phyloP scores from a whole-genome alignment of 1,284 basidiomycete genomes.

The Rhodofomes roseus region DNA sequence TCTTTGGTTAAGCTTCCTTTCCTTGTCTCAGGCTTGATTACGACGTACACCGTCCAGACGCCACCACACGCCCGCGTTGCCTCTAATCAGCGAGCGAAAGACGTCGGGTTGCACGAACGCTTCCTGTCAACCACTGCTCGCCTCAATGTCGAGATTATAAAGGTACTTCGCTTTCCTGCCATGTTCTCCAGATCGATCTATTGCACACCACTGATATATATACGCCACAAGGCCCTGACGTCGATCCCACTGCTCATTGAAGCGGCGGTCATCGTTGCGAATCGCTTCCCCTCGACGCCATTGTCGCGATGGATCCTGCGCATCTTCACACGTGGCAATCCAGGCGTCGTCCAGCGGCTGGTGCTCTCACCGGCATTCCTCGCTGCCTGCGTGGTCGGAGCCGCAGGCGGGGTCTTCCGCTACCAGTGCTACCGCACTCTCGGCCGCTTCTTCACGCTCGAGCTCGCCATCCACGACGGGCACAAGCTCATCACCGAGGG shows the following conservation, averaged over 20 bases:
- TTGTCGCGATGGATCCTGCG: conserved; percentile 19
- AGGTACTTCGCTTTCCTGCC: neutral
- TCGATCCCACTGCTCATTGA: neutral
- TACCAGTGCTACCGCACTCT: conserved; percentile 3
- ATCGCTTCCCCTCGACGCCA: conserved; percentile 46
- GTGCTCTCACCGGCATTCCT: conserved; percentile 25
- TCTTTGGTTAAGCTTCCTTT: neutral
- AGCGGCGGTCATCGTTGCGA: conserved; percentile 43
- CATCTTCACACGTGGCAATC: neutral
- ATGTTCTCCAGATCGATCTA: no score
- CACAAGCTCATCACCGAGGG: conserved; percentile 2
- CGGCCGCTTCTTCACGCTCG: conserved; percentile 1
- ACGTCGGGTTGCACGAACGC: neutral
- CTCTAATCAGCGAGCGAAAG: neutral
- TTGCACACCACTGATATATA: neutral
- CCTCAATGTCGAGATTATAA: neutral
- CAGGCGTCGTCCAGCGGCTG: conserved; percentile 9
- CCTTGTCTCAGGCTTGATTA: neutral
- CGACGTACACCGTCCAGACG: neutral
- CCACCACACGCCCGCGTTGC: neutral
- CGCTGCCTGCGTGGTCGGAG: conserved; percentile 14
- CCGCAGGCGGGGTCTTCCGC: neutral
- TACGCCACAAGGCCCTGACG: neutral
- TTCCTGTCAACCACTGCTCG: neutral
- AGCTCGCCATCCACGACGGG: neutral